Percentiles rank a stretch among this genome's conserved stretches.
Conservation (phyloP, 1,139 yeast species). For the Dujonia santamariae region DNA sequence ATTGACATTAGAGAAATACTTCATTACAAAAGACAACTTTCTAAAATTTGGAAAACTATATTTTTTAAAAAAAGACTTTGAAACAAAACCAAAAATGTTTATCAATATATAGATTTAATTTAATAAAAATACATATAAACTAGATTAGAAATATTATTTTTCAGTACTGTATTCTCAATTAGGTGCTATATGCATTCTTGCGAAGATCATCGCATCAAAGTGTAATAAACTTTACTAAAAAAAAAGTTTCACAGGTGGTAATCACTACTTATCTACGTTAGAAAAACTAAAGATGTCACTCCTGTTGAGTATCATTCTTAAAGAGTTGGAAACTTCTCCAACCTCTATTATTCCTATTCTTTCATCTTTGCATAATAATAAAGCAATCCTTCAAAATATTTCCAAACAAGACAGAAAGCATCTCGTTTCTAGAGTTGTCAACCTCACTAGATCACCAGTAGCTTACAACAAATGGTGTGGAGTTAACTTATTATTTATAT, state of each 20-base stretch:
- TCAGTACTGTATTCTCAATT: no score
- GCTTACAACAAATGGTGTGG: slow-evolving; percentile 62
- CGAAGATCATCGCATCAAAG: slow-evolving; percentile 5
- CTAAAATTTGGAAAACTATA: no score
- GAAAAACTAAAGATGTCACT: slow-evolving; percentile 25
- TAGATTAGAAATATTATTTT: no score
- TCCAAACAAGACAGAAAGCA: slow-evolving; percentile 56
- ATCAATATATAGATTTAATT: no score
- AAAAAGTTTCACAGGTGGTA: neutral
- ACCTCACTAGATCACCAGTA: slow-evolving; percentile 49
- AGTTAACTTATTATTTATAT: slow-evolving; percentile 49
- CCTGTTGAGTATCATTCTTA: slow-evolving; percentile 31
- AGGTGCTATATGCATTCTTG: neutral
- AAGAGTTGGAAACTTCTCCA: slow-evolving; percentile 34
- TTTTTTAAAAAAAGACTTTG: no score
- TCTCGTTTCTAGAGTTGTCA: slow-evolving; percentile 52
- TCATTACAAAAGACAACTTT: no score
- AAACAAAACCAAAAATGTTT: no score
- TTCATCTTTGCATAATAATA: slow-evolving; percentile 25
- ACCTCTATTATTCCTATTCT: slow-evolving; percentile 33
- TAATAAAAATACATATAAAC: no score
- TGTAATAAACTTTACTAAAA: neutral
- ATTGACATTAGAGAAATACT: no score
- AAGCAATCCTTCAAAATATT: slow-evolving; percentile 32
- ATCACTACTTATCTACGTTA: neutral